Evolutionary conservation across 1,284 basidiomycete genomes (phyloP).

Genomic region (Schizophyllum amplum): DNA sequence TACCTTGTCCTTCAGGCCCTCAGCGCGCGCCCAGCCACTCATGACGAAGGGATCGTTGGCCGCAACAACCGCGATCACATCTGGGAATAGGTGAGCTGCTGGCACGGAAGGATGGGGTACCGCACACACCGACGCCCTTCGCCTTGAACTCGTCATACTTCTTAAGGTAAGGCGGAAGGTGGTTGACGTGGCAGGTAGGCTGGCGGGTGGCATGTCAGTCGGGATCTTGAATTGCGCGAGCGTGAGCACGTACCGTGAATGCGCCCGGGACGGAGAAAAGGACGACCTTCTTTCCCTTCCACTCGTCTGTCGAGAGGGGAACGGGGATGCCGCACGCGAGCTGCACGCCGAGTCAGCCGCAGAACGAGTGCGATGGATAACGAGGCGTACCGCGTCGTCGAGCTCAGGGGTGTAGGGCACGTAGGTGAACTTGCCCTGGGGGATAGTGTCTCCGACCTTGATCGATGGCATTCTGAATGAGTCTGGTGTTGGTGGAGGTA

Average conservation of each 20-base stretch:
- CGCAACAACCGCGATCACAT: conserved; percentile 61
- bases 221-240: background rate
- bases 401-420: conserved; percentile 61
- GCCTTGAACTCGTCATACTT: conserved; percentile 62
- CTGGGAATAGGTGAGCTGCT: conserved; percentile 16
- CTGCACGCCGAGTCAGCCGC: conserved; percentile 23
- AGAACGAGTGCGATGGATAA: conserved; percentile 8
- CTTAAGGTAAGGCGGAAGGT: conserved; percentile 64
- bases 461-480: conserved; percentile 17
- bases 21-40: conserved; percentile 67
- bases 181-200: conserved; percentile 69
- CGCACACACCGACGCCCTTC: conserved; percentile 43
- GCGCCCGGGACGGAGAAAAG: conserved; percentile 74
- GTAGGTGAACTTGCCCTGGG: conserved; percentile 52
- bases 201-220: conserved; percentile 17
- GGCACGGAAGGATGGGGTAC: background rate
- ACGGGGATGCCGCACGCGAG: conserved; percentile 54
- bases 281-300: conserved; percentile 83
- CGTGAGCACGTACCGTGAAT: conserved; percentile 46
- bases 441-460: conserved; percentile 62
- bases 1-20: conserved; percentile 67
- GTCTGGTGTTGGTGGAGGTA: background rate
- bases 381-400: conserved; percentile 44
- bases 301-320: conserved; percentile 49
- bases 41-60: conserved; percentile 76